Percentiles rank a stretch among this genome's conserved stretches.
These are phyloP conservation scores for Oryza officinalis DNA, from an alignment of 176 grass and related monocot species.

Conservation along the genomic window DNA sequence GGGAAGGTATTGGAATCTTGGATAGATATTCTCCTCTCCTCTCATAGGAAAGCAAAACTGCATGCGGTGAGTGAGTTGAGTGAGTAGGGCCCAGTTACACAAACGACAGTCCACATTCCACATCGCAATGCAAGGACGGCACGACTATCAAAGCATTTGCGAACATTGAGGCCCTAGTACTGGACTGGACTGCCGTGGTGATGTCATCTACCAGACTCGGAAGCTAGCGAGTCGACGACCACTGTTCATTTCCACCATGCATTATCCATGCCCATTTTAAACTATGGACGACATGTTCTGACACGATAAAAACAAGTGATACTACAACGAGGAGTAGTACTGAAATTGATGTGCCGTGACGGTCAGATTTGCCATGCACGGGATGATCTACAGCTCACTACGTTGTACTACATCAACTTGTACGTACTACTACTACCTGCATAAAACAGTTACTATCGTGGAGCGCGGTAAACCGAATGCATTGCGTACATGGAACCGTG, in stretches of 20 bases:
- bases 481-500: no score
- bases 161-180: background rate
- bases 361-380: background rate
- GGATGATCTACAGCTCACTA: no score
- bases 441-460: no score
- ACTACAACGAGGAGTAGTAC: background rate
- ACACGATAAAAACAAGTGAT: background rate
- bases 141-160: background rate
- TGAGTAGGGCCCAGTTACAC: background rate
- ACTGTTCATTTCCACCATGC: background rate
- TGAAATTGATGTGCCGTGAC: background rate
- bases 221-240: background rate
- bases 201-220: background rate
- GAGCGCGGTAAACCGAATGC: no score
- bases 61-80: background rate
- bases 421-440: no score
- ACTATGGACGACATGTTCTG: background rate
- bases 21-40: background rate
- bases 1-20: background rate
- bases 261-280: background rate
- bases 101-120: slow-evolving; percentile 5
- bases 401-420: no score
- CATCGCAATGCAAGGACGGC: background rate
- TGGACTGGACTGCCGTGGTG: background rate
- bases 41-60: background rate